Evolutionary conservation across 2,329 filamentous ascomycete genomes (phyloP).

Genomic region (Fusarium nurragi): DNA sequence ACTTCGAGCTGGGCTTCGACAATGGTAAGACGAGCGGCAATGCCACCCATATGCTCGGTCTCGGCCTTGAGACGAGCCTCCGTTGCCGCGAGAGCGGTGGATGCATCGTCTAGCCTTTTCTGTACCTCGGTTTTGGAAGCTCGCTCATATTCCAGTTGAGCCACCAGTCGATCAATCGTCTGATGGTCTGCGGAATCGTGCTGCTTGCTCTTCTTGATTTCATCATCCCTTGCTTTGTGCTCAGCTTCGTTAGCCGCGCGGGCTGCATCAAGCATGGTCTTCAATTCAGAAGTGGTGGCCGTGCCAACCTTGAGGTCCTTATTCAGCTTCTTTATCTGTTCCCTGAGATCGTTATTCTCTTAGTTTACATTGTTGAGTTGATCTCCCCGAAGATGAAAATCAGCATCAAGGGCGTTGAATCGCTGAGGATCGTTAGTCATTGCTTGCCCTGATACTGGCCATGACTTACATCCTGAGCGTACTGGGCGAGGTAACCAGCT

Average conservation of each 20-base stretch:
- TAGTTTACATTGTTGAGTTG: not conserved
- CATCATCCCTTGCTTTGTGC: not conserved
- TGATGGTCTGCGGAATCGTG: conserved; percentile 1
- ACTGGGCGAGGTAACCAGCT: conserved; percentile 5
- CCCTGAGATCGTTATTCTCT: not conserved
- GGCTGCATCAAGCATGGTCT: not conserved
- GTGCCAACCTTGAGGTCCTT: not conserved
- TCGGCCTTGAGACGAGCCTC: not conserved
- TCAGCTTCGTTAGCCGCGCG: not conserved
- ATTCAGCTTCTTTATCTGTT: no score
- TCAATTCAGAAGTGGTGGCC: not conserved
- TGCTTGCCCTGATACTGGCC: accelerated
- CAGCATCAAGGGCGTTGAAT: not conserved
- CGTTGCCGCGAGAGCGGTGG: not conserved
- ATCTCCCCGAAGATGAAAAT: not conserved
- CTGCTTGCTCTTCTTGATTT: not conserved
- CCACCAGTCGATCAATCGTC: not conserved
- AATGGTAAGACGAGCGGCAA: not conserved
- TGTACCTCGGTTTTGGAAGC: not conserved
- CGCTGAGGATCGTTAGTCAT: not conserved
- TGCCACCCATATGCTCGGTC: not conserved
- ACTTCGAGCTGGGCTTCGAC: not conserved
- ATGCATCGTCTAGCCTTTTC: not conserved
- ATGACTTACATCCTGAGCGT: not conserved
- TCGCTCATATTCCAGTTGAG: not conserved